A percentile compares a stretch with the other conserved stretches of the same genome.
Conservation (phyloP, 345 rosid species). For the Lepidium didymum region DNA sequence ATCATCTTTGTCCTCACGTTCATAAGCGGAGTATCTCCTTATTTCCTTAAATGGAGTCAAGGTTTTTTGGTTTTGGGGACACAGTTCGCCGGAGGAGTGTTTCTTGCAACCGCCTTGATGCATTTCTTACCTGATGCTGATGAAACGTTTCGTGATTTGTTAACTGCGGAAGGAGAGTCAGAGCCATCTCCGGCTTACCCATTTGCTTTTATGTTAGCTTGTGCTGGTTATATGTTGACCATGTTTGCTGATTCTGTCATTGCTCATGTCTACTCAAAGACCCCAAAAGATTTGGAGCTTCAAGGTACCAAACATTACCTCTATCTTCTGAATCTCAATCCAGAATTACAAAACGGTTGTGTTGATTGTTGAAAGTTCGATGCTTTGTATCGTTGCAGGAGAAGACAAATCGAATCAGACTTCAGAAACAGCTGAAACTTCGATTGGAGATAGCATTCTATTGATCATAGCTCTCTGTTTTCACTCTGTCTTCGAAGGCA, state of each 20-base stretch:
- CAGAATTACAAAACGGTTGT: not conserved
- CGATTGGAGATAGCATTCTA: slow-evolving; percentile 64
- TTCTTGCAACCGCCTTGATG: slow-evolving; percentile 82
- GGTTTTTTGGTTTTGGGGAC: slow-evolving; percentile 72
- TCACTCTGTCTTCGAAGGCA: slow-evolving; percentile 87
- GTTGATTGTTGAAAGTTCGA: not conserved
- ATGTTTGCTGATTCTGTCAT: slow-evolving; percentile 67
- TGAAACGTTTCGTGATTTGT: slow-evolving; percentile 59
- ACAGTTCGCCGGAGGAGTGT: slow-evolving; percentile 80
- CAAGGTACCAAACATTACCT: slow-evolving; percentile 34
- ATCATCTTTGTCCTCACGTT: slow-evolving; percentile 59
- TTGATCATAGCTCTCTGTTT: slow-evolving; percentile 74
- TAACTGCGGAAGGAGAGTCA: slow-evolving; percentile 23
- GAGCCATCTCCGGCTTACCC: slow-evolving; percentile 47
- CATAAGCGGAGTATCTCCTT: slow-evolving; percentile 63
- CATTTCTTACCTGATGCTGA: slow-evolving; percentile 75
- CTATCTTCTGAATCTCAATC: not conserved
- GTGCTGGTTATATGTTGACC: slow-evolving; percentile 62
- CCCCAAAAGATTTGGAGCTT: slow-evolving; percentile 40
- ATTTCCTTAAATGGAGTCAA: slow-evolving; percentile 75
- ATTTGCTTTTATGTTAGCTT: slow-evolving; percentile 80
- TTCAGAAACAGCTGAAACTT: slow-evolving; percentile 19
- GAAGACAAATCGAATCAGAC: slow-evolving; percentile 3
- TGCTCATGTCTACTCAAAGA: slow-evolving; percentile 40
- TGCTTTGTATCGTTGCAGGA: slow-evolving; percentile 3